A percentile compares a stretch with the other conserved stretches of the same genome.
Conservation (phyloP, 768 basidiomycete genomes). For the Boletus vermiculosoides region DNA sequence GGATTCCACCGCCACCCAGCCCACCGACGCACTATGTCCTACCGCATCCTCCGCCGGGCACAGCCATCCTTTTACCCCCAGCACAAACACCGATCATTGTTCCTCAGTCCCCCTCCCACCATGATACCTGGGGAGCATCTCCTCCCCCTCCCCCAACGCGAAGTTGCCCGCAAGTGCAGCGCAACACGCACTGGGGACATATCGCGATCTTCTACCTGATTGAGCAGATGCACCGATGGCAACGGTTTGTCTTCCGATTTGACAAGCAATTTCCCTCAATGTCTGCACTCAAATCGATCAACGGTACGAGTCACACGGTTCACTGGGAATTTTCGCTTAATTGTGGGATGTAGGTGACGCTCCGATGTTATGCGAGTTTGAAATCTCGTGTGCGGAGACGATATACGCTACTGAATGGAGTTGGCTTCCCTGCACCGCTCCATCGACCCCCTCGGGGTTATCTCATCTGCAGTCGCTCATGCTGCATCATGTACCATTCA, state of each 20-base stretch:
- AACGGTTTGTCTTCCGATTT: slow-evolving; percentile 76
- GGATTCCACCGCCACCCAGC: slow-evolving; percentile 31
- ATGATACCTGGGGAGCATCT: slow-evolving; percentile 41
- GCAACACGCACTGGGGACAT: slow-evolving; percentile 74
- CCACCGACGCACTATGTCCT: slow-evolving; percentile 42
- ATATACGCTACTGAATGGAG: slow-evolving; percentile 64
- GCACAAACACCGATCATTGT: slow-evolving; percentile 46
- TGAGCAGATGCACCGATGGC: slow-evolving; percentile 80
- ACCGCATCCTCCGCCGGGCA: slow-evolving; percentile 27
- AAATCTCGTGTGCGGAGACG: slow-evolving; percentile 69
- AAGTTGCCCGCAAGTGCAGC: slow-evolving; percentile 34
- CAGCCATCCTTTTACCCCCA: slow-evolving; percentile 34
- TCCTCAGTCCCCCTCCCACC: slow-evolving; percentile 42
- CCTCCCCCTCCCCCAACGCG: slow-evolving; percentile 28
- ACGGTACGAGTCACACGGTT: slow-evolving; percentile 44
- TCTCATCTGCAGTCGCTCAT: slow-evolving; percentile 57
- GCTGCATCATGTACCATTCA: slow-evolving; percentile 71
- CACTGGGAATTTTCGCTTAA: slow-evolving; percentile 1
- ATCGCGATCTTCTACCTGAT: slow-evolving; percentile 78
- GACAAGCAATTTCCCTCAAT: slow-evolving; percentile 76
- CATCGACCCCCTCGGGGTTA: slow-evolving; percentile 36
- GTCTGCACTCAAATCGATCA: slow-evolving; percentile 69
- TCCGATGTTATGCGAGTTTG: slow-evolving; percentile 72
- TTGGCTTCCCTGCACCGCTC: slow-evolving; percentile 62
- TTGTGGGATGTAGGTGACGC: slow-evolving; percentile 53